A percentile compares a stretch with the other conserved stretches of the same genome.
Conservation (phyloP, 805 yeast genomes). For the Ogataea henricii region DNA sequence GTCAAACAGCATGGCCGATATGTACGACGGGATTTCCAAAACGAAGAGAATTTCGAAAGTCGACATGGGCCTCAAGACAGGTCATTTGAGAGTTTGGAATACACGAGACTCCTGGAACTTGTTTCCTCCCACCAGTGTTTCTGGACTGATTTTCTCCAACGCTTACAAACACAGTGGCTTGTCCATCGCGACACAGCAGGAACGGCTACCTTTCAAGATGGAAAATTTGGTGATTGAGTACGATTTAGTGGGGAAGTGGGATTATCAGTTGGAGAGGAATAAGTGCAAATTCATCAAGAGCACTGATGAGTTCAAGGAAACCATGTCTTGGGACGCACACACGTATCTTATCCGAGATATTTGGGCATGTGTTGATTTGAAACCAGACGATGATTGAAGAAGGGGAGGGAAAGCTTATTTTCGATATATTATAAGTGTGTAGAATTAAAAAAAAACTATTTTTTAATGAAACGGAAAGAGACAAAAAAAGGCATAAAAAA, state of each 20-base stretch:
- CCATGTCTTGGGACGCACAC: conserved; percentile 24
- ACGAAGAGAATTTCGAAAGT: conserved; percentile 16
- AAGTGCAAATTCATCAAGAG: conserved; percentile 20
- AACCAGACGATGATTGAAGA: conserved; percentile 8
- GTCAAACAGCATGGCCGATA: conserved; percentile 22
- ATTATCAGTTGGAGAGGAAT: conserved; percentile 20
- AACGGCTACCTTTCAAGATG: conserved; percentile 9
- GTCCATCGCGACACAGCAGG: conserved; percentile 26
- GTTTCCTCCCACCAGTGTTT: conserved; percentile 22
- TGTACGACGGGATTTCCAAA: conserved; percentile 21
- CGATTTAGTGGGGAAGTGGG: conserved; percentile 25
- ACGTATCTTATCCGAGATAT: conserved; percentile 20
- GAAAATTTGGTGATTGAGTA: conserved; percentile 21
- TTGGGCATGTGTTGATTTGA: conserved; percentile 26
- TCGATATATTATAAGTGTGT: too few species aligned
- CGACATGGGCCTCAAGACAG: conserved; percentile 13
- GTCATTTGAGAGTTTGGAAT: conserved; percentile 26
- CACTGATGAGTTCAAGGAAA: conserved; percentile 18
- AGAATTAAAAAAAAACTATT: background rate
- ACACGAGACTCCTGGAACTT: conserved; percentile 27
- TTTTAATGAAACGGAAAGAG: background rate
- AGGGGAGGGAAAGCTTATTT: too few species aligned
- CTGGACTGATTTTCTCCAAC: conserved; percentile 14
- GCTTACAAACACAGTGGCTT: conserved; percentile 24
- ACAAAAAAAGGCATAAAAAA: background rate